Conservation (phyloP, 1,139 yeast species). For the Kodamaea ohmeri region DNA sequence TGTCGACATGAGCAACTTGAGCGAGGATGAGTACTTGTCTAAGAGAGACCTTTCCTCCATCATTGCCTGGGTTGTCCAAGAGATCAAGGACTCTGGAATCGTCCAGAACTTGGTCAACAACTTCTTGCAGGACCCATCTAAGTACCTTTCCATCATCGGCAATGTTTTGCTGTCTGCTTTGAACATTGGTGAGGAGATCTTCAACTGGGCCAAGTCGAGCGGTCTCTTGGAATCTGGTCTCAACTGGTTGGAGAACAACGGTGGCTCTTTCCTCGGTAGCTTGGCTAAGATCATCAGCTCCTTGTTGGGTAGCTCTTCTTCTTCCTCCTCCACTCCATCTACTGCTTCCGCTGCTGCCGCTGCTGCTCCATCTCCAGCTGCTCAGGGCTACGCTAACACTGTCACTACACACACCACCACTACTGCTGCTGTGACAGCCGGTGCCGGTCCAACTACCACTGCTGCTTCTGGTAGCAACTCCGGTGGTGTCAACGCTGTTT, state of each 20-base stretch:
- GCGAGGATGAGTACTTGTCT: slow-evolving; percentile 22
- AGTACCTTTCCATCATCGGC: slow-evolving; percentile 26
- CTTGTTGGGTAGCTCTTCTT: slow-evolving; percentile 12
- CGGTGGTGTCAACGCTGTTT: slow-evolving; percentile 11
- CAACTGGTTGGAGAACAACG: slow-evolving; percentile 29
- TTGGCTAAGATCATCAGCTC: slow-evolving; percentile 27
- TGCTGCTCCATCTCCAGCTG: too few species aligned
- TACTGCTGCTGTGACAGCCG: slow-evolving; percentile 20
- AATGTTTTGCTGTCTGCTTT: slow-evolving; percentile 30
- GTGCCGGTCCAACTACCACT: slow-evolving; percentile 18
- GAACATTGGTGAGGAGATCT: slow-evolving; percentile 34
- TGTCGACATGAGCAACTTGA: slow-evolving; percentile 12
- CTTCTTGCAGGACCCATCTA: slow-evolving; percentile 38
- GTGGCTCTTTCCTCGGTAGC: slow-evolving; percentile 31
- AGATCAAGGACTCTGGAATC: slow-evolving; percentile 38
- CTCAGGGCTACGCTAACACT: slow-evolving; percentile 7
- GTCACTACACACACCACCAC: slow-evolving; percentile 17
- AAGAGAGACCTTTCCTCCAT: slow-evolving; percentile 40
- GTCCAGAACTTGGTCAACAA: slow-evolving; percentile 31
- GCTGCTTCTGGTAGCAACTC: slow-evolving; percentile 13
- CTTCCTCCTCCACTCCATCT: slow-evolving; percentile 10
- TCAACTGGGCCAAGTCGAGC: slow-evolving; percentile 37
- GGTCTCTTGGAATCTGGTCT: slow-evolving; percentile 38
- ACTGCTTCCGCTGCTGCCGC: slow-evolving; percentile 15
- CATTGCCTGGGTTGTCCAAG: slow-evolving; percentile 26